Base-by-base conservation (phyloP, 441 rosid species). In the Capsella rubella region DNA sequence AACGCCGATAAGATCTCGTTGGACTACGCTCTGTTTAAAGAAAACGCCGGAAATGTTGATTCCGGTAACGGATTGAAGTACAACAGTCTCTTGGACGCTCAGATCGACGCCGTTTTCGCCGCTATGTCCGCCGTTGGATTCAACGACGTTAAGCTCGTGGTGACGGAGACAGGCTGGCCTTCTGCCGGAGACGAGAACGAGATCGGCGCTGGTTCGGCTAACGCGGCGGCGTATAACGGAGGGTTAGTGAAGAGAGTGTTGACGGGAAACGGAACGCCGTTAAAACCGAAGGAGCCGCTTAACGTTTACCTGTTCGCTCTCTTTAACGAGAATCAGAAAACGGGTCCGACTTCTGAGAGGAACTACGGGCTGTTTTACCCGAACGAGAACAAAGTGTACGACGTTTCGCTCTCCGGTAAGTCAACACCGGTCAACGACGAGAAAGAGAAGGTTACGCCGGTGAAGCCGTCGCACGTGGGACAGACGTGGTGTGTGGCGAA, bases 51-150 rank as follows among this genome's bases (percentile, higher is more conserved):
- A 0, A 84, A 75, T 7, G 87, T 81, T 32, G 99, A 94, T 80
- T 82, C 95, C 25, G 93, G 92, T 42, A 94, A 82, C 71, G 97
- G 95, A 14, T 71, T 89, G 75, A 87, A 79, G 40, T 94, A 94
- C 39, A 8, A 8, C n/a, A 94, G 78, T 78, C 88, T 94, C 13
- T 72, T 94, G 2, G 99, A 94, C 1, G 99, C 97, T 4, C 95
- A 94, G 52, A 64, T 92, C 71, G 99, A 90, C 79, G 97, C 99
- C 18, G 94, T 94, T 64, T 85, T 67, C 50, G 85, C 91, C 2
- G 93, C 93, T 50, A 79, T 89, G 88, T 31, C 79, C 10, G 90
- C 91, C 3, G 51, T 84, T 5, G 74, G 82, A 29, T 83, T 81
- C 53, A 69, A 69, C 62, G 87, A 84, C 80, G 65, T 89, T 1